A percentile compares a stretch with the other conserved stretches of the same genome.
Conservation (phyloP, 441 rosid genomes). For the Sinapis alba region DNA sequence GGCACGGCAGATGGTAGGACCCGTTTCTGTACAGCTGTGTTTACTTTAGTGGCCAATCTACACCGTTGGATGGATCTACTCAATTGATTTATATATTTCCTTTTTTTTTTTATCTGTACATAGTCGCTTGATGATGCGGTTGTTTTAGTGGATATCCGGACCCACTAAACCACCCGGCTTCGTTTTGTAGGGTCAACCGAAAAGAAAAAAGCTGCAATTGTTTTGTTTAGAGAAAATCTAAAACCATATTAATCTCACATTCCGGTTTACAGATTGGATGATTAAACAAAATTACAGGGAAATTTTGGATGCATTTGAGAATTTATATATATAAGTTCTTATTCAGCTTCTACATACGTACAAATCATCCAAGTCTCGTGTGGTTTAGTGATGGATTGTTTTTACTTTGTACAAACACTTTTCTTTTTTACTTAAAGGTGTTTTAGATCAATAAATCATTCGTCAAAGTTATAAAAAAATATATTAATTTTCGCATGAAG, state of each 20-base stretch:
- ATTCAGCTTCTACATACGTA: background rate
- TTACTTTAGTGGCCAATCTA: conserved; percentile 6
- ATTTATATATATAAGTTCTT: background rate
- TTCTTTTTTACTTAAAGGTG: background rate
- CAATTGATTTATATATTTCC: background rate
- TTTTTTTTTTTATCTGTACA: background rate
- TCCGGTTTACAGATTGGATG: background rate
- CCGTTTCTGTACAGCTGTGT: conserved; percentile 2
- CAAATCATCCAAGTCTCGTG: background rate
- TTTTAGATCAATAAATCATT: conserved; percentile 23
- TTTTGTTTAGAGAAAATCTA: conserved; percentile 3
- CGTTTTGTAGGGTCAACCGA: background rate
- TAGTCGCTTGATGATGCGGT: conserved; percentile 41
- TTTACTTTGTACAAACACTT: too few species aligned
- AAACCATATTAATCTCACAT: background rate
- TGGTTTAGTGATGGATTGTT: background rate
- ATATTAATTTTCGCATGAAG: conserved; percentile 1
- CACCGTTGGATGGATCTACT: conserved; percentile 36
- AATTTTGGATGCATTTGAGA: background rate
- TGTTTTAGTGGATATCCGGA: conserved; percentile 32
- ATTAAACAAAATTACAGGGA: too few species aligned
- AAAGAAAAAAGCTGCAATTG: conserved; percentile 6
- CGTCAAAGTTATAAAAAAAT: background rate
- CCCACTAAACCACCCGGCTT: conserved; percentile 21
- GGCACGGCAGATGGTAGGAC: conserved; percentile 21